These are phyloP conservation scores for Aspergillus bombycis DNA, from an alignment of 2,329 filamentous ascomycete species.

Conservation along the genomic window DNA sequence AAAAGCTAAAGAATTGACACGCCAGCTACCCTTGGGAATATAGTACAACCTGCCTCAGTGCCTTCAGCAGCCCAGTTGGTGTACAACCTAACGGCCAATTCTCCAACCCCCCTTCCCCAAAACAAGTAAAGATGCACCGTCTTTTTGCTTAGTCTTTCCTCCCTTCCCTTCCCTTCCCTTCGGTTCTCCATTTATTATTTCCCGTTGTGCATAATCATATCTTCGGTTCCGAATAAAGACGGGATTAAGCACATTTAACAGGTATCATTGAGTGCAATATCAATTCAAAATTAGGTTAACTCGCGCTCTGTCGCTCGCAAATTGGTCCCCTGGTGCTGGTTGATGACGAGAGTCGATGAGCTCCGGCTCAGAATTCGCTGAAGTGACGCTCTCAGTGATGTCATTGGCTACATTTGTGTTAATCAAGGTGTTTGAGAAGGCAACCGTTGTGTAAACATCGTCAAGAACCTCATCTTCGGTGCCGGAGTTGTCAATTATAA, in stretches of 20 bases:
- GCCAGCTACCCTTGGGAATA: no score
- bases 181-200: neutral
- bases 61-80: neutral
- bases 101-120: neutral
- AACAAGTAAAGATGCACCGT: neutral
- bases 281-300: neutral
- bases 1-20: neutral
- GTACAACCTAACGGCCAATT: neutral
- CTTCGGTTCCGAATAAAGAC: no score
- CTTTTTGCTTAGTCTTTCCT: neutral
- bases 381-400: neutral
- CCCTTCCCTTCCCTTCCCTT: neutral
- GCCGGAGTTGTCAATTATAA: neutral
- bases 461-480: neutral
- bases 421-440: neutral
- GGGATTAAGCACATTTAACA: no score
- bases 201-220: neutral
- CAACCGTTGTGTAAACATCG: neutral
- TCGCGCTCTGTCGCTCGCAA: constrained; percentile 3
- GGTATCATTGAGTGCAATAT: neutral
- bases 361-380: neutral
- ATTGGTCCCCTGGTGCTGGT: neutral
- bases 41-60: neutral
- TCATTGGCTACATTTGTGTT: neutral
- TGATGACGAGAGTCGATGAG: no score